Base-by-base conservation (phyloP, 306 rosid genomes). In the Dalbergia cochinchinensis region DNA sequence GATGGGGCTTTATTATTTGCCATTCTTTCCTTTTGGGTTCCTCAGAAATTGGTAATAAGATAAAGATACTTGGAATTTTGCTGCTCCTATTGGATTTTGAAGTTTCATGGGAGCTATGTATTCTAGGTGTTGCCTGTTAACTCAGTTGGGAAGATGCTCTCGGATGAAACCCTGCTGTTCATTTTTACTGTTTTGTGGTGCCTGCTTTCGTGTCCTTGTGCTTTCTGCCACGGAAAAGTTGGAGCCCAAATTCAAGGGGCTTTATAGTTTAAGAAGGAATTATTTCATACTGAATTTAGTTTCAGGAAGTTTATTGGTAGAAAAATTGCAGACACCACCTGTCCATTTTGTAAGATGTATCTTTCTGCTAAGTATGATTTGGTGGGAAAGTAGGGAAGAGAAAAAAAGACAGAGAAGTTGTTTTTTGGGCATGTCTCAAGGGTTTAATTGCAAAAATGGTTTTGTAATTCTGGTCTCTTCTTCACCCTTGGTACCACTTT, bases 161-260 rank as follows among this genome's bases (percentile, higher is more conserved):
- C 83, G 87, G 78, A 88, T 74, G 84, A 87, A 85, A 84, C 81
- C 74, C 12, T 85, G 88, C 76, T 83, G 87, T 79, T 84, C 92
- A 35, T 92, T 87, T 83, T 83, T 74, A 64, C 60, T 69, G 65
- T 84, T 89, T 75, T 78, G 77, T 11, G 80, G 88, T 59, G 85
- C 87, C 78, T 81, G 65, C 77, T 78, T 86, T 63, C 83, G 45
- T 42, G 86, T 86, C 66, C 83, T 80, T 73, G 39, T 85, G 76
- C 82, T 76, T 84, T 35, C 78, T 54, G 69, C 78, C 15, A 42
- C 60, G 85, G 85, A 83, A 81, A 88, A 80, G 47, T 16, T 85
- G 51, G 82, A 84, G 78, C 18, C 19, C 48, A 51, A 76, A 59
- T 78, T 77, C 86, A 61, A 69, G 64, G 82, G 44, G 6, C 62